phyloP scores from a whole-genome alignment of 225 moss, liverwort and hornwort species.

The Polytrichum formosum region DNA sequence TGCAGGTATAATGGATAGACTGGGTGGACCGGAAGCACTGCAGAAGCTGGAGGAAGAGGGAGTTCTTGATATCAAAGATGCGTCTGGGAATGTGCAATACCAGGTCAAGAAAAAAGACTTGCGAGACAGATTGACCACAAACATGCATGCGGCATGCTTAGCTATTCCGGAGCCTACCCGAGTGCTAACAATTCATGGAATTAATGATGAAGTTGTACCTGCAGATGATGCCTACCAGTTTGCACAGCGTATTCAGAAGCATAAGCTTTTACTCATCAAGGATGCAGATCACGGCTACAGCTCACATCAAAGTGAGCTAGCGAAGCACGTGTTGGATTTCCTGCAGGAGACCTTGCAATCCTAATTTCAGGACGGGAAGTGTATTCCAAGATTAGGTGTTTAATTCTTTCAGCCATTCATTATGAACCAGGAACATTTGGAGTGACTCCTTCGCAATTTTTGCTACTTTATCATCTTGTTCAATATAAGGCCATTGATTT shows the following conservation, averaged over 20 bases:
- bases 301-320: conserved; percentile 31
- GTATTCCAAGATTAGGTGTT: too few species aligned
- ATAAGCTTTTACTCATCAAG: conserved; percentile 47
- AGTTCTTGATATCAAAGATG: conserved; percentile 72
- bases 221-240: conserved; percentile 62
- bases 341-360: conserved; percentile 29
- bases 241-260: conserved; percentile 51
- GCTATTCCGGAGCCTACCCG: conserved; percentile 61
- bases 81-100: conserved; percentile 61
- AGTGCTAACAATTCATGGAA: conserved; percentile 57
- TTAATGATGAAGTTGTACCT: conserved; percentile 50
- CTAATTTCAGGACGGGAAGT: neutral
- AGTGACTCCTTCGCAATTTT: too few species aligned
- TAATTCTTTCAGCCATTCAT: too few species aligned
- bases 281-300: conserved; percentile 42
- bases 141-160: conserved; percentile 74
- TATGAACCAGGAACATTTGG: too few species aligned
- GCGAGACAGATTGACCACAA: conserved; percentile 73
- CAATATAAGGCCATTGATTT: too few species aligned
- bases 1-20: conserved; percentile 47
- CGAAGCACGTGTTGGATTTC: conserved; percentile 41
- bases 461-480: too few species aligned
- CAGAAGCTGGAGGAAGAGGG: conserved; percentile 71
- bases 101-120: conserved; percentile 64
- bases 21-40: conserved; percentile 70